Base-by-base conservation (phyloP, 768 basidiomycete genomes). In the Tylopilus intermedius region DNA sequence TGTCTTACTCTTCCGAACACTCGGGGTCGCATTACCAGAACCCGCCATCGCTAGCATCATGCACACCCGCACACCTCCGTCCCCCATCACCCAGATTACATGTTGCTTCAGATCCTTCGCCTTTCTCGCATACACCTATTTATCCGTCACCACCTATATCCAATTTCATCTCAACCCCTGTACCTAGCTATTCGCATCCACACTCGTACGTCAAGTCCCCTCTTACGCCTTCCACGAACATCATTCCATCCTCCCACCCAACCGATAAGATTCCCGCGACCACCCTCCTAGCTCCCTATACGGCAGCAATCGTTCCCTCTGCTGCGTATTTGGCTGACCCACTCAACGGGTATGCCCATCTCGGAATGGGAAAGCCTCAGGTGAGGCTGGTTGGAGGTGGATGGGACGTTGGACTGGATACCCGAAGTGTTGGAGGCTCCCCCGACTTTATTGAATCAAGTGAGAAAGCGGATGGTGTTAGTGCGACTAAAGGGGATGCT, bases 321-420 rank as follows among this genome's bases (percentile, higher is more conserved):
- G 72, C 83, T 0, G 63, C 74, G 1, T 96, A 96, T 68, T 76
- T 91, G 27, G 65, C 75, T 4, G 88, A 94, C 61, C 87, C 90
- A 0, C 78, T 90, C 57, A 95, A 94, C 62, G 86, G 85, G n/a
- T 96, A 95, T 61, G 81, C 84, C 0, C 82, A 84, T 55, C 75
- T 84, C 15, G 92, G 93, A 9, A 79, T 87, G 71, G 88, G 90
- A 30, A 93, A 92, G 63, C 87, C 87, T 0, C 84, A 82, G 57
- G 92, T 95, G 0, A 86, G 90, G 55, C 74, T 88, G 13, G 65
- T 96, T 2, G 88, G 86, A 0, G 82, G 82, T 0, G 91, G 90
- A 0, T 74, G 93, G 46, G 84, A 84, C 54, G 63, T 94, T 5
- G 86, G 88, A 1, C 72, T 98, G 26, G 94, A 98, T 58, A 77